A percentile compares a stretch with the other conserved stretches of the same genome.
Conservation (phyloP, 148 eudicot genomes). For the Nepenthes mirabilis region DNA sequence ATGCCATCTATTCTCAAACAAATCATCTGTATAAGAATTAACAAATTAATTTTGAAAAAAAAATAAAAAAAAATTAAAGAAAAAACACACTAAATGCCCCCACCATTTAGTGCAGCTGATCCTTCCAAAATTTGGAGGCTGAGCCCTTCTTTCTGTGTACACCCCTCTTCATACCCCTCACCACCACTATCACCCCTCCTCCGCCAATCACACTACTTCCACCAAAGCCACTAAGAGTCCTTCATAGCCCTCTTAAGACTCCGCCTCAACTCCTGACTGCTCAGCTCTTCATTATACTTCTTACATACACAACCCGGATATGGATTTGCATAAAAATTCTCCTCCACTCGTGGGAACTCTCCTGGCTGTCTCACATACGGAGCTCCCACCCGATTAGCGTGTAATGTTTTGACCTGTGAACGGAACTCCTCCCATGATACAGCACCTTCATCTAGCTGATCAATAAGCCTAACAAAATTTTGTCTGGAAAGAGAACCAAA, state of each 20-base stretch:
- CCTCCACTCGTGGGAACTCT: conserved; percentile 25
- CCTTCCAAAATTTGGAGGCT: no score
- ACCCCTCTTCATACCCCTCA: no score
- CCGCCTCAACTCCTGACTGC: not conserved
- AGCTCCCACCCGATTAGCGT: conserved; percentile 31
- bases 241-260: not conserved
- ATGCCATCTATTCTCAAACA: no score
- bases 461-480: conserved; percentile 29
- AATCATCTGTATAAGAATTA: no score
- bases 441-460: conserved; percentile 26
- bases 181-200: no score
- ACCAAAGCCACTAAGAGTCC: not conserved
- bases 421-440: conserved; percentile 34
- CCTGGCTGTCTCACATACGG: conserved; percentile 23
- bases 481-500: conserved; percentile 11
- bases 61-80: no score
- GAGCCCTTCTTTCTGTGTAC: no score
- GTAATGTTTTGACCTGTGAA: conserved; percentile 25
- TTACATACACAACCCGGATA: conserved; percentile 48
- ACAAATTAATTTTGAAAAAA: no score
- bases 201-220: no score
- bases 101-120: no score
- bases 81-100: no score
- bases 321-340: conserved; percentile 56
- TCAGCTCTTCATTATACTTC: conserved; percentile 3